Percentiles rank a stretch among this genome's conserved stretches.
Evolutionary conservation across 768 basidiomycete species (phyloP).

Genomic region (Russula griseocarnosa): DNA sequence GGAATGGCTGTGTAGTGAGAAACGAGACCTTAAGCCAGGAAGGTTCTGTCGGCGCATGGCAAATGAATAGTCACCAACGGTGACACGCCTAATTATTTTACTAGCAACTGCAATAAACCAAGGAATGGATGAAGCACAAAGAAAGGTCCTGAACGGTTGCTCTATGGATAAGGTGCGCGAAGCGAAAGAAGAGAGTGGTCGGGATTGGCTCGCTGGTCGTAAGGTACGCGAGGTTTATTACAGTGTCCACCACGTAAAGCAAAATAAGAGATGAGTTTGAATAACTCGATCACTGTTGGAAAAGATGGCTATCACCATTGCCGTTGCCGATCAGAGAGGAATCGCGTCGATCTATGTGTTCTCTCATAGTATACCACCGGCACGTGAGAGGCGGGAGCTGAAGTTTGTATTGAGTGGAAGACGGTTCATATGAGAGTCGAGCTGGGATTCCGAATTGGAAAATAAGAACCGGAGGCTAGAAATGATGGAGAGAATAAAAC

Average conservation of each 20-base stretch:
- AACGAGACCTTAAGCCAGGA: background rate
- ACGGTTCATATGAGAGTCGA: background rate
- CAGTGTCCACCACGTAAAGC: background rate
- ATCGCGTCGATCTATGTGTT: constrained; percentile 20
- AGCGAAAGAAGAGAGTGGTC: constrained; percentile 3
- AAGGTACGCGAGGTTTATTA: constrained; percentile 5
- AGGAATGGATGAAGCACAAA: background rate
- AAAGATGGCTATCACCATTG: background rate
- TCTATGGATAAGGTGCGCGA: background rate
- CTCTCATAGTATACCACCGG: background rate
- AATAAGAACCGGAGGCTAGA: background rate
- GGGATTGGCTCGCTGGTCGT: background rate
- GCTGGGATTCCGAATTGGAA: background rate
- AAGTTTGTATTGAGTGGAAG: background rate
- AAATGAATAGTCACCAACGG: background rate
- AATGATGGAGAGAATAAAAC: background rate
- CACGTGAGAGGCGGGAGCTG: background rate
- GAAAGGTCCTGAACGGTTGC: background rate
- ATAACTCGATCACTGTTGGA: background rate
- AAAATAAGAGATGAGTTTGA: background rate
- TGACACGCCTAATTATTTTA: background rate
- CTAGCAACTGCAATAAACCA: background rate
- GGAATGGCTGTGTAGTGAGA: background rate
- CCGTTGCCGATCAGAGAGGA: constrained; percentile 18
- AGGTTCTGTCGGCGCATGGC: background rate